Percentiles rank a stretch among this genome's conserved stretches.
phyloP scores from a whole-genome alignment of 352 stramenopile genomes.

The Phytophthora palmivora region DNA sequence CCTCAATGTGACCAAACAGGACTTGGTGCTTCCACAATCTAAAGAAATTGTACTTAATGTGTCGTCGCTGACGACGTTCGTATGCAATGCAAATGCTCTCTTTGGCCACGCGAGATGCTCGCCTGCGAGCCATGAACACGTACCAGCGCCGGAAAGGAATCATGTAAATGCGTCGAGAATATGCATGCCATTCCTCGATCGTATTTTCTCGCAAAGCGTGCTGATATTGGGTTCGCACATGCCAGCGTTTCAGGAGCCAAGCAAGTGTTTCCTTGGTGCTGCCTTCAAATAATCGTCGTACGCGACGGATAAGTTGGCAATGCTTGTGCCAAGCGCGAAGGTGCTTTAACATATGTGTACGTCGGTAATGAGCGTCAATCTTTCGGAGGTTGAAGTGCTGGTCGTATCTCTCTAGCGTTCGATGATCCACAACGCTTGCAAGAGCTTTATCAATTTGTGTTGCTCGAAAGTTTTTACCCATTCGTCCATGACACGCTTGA shows the following conservation, averaged over 20 bases:
- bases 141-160: constrained; percentile 82
- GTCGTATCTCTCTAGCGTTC: constrained; percentile 73
- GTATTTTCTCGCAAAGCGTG: constrained; percentile 50
- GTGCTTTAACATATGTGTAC: constrained; percentile 58
- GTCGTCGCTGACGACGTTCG: constrained; percentile 59
- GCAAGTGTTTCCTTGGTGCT: constrained; percentile 54
- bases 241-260: constrained; percentile 56
- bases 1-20: constrained; percentile 74
- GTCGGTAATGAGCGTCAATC: constrained; percentile 71
- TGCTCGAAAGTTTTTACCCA: constrained; percentile 59
- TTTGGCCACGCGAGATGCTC: constrained; percentile 51
- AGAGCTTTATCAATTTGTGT: constrained; percentile 71
- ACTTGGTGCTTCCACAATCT: constrained; percentile 83
- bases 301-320: constrained; percentile 56
- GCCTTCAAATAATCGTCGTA: constrained; percentile 71
- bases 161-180: constrained; percentile 68
- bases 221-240: constrained; percentile 64
- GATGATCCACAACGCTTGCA: constrained; percentile 49
- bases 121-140: constrained; percentile 47
- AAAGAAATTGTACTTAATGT: constrained; percentile 85
- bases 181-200: constrained; percentile 68
- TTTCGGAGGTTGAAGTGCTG: constrained; percentile 74
- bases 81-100: constrained; percentile 77
- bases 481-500: constrained; percentile 38
- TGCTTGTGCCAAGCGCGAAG: constrained; percentile 60